Evolutionary conservation across 345 rosid genomes (phyloP).

Genomic region (Eucalyptus grandis): DNA sequence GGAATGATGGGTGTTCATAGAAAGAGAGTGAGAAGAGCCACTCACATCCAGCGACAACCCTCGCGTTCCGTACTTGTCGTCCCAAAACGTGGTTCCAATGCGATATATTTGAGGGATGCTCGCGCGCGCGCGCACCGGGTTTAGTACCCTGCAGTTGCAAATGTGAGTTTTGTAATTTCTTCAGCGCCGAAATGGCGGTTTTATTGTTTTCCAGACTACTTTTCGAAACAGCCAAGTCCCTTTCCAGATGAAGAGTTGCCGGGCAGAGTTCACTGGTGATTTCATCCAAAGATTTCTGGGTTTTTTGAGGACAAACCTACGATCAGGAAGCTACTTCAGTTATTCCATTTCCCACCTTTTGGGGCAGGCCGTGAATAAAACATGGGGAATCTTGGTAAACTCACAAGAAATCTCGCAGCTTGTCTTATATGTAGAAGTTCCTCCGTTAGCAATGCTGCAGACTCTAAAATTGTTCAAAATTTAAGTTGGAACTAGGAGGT

Average conservation of each 20-base stretch:
- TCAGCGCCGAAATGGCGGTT: background rate
- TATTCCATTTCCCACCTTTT: background rate
- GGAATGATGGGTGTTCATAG: background rate
- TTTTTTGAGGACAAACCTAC: slow-evolving; percentile 95
- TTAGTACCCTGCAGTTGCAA: background rate
- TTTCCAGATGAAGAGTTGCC: slow-evolving; percentile 14
- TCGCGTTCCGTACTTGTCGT: slow-evolving; percentile 94
- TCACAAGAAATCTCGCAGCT: slow-evolving; percentile 69
- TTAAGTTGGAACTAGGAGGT: background rate
- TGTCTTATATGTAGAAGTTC: slow-evolving; percentile 95
- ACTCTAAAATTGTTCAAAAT: background rate
- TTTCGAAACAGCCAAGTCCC: background rate
- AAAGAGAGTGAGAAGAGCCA: background rate
- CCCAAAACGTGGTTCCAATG: slow-evolving; percentile 99
- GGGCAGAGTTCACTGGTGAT: slow-evolving; percentile 92
- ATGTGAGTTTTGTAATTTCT: background rate
- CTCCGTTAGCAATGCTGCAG: background rate
- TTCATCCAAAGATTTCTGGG: slow-evolving; percentile 78
- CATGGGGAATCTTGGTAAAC: background rate
- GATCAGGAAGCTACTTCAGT: background rate
- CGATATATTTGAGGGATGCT: slow-evolving; percentile 93
- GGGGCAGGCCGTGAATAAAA: background rate
- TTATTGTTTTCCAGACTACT: background rate
- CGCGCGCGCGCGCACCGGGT: background rate
- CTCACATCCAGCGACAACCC: slow-evolving; percentile 91